phyloP scores from a whole-genome alignment of 805 yeast species.

The Wilhelminamyces savonicus region DNA sequence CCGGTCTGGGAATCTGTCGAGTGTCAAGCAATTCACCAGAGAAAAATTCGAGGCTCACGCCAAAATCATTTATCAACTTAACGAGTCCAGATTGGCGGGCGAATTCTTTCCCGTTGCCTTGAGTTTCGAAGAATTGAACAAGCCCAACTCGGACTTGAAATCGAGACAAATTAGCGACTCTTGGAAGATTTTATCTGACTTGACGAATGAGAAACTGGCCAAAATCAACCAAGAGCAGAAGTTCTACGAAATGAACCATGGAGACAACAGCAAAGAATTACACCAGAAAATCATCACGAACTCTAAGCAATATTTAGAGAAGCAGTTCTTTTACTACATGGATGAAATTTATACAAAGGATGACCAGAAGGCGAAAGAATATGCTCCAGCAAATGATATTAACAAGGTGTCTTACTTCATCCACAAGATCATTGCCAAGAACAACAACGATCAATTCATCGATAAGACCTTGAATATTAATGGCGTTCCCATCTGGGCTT shows the following conservation, averaged over 20 bases:
- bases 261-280: constrained; percentile 11
- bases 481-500: constrained; percentile 92
- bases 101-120: constrained; percentile 51
- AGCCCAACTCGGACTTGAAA: constrained; percentile 51
- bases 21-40: constrained; percentile 30
- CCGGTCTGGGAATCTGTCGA: constrained; percentile 7
- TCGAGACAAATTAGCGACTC: constrained; percentile 69
- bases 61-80: constrained; percentile 60
- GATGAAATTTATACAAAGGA: constrained; percentile 63
- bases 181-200: constrained; percentile 59
- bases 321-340: constrained; percentile 70
- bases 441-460: constrained; percentile 17
- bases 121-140: constrained; percentile 56
- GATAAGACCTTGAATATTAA: constrained; percentile 48
- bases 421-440: constrained; percentile 28
- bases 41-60: constrained; percentile 73
- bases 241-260: constrained; percentile 17
- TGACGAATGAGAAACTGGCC: constrained; percentile 32
- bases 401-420: constrained; percentile 64
- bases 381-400: constrained; percentile 56
- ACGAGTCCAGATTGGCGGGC: constrained; percentile 55
- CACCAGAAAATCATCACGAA: constrained; percentile 45
- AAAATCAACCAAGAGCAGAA: constrained; percentile 30
- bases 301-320: constrained; percentile 59
- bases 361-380: constrained; percentile 20